These are phyloP conservation scores for Cladosporium velox DNA, from an alignment of 2,329 filamentous ascomycete species.

Conservation along the genomic window DNA sequence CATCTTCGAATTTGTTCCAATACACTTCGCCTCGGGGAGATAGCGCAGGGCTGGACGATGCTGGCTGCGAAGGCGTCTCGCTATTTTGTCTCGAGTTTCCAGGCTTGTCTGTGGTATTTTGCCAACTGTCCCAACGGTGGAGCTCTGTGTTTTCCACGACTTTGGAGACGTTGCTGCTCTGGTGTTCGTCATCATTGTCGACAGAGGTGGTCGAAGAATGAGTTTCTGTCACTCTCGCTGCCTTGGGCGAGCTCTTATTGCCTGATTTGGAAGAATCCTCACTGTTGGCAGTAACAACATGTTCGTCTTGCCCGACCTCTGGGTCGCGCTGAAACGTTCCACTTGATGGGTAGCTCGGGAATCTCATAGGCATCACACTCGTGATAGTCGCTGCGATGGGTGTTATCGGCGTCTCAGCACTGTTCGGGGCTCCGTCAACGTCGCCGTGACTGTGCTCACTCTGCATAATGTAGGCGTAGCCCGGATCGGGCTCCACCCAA, in stretches of 20 bases:
- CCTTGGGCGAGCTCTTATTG: background rate
- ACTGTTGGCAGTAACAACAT: background rate
- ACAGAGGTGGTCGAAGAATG: background rate
- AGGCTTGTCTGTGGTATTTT: background rate
- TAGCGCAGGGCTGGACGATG: background rate
- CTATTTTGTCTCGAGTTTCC: background rate
- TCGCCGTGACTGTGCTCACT: background rate
- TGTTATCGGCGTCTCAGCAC: background rate
- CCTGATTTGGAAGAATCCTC: background rate
- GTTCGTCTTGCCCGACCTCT: background rate
- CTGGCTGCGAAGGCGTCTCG: background rate
- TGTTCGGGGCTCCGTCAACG: background rate
- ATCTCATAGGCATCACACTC: background rate
- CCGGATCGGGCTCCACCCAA: background rate
- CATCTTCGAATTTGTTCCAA: background rate
- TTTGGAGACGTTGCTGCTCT: background rate
- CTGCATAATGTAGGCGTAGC: background rate
- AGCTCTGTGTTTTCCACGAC: background rate
- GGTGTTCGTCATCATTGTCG: background rate
- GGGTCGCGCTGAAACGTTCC: background rate
- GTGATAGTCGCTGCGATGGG: background rate
- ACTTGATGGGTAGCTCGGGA: background rate
- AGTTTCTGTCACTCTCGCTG: background rate
- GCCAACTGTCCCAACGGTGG: background rate
- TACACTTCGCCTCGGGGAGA: background rate